These are phyloP conservation scores for Uronychia setigera DNA, from an alignment of 73 alveolate species.

Conservation along the genomic window DNA sequence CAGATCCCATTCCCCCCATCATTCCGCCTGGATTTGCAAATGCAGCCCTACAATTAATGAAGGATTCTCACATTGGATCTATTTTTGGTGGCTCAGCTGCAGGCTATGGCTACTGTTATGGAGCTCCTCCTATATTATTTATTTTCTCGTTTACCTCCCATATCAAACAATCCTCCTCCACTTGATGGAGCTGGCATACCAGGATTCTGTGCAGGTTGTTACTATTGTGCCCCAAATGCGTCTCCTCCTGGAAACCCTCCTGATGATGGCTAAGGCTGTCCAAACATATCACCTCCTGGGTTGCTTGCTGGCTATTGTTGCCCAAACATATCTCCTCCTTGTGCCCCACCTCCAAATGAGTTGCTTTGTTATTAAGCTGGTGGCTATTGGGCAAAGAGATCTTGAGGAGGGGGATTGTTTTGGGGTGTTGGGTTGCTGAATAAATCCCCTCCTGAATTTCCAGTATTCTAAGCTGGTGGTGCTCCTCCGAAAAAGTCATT, in stretches of 20 bases:
- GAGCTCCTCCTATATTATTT: background rate
- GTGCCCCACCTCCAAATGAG: background rate
- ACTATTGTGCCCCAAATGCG: background rate
- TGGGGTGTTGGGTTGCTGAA: too few species aligned
- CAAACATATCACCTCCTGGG: background rate
- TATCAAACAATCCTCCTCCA: too few species aligned
- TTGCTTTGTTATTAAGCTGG: background rate
- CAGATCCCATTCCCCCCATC: too few species aligned
- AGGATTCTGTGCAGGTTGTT: too few species aligned
- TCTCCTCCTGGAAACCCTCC: background rate
- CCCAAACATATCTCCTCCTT: background rate
- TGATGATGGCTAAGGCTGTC: background rate
- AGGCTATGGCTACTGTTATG: background rate
- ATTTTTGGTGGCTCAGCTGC: background rate
- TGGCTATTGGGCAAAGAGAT: background rate
- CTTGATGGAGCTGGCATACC: too few species aligned
- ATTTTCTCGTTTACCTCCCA: background rate
- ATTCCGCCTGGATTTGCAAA: background rate
- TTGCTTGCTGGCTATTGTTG: too few species aligned
- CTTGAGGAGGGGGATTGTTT: too few species aligned
- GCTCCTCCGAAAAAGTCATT: background rate
- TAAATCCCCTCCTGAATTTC: too few species aligned
- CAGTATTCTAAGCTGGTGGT: background rate
- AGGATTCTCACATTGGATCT: background rate
- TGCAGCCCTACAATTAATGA: background rate